These are phyloP conservation scores for Panicum virgatum DNA, from an alignment of 202 grass and related monocot species.

Conservation along the genomic window DNA sequence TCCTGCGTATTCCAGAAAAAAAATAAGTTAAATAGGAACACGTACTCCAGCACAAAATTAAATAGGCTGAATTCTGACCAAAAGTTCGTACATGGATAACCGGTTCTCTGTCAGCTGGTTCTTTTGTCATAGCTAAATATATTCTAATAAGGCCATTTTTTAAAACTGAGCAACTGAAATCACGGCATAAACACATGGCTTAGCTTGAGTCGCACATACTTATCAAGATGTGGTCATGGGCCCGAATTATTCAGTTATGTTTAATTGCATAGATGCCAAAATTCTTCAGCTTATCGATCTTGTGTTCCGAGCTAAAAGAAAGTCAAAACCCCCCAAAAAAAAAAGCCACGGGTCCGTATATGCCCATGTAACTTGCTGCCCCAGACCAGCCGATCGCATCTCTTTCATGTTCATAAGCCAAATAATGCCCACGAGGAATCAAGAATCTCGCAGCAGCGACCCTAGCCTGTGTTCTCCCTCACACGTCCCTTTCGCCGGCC, in stretches of 20 bases:
- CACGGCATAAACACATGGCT: not conserved
- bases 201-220: conserved; percentile 8
- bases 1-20: too few relatives aligned
- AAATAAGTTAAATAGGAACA: not conserved
- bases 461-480: not conserved
- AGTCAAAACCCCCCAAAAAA: conserved; percentile 37
- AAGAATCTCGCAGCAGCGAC: not conserved
- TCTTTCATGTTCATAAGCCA: not conserved
- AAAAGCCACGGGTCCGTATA: conserved; percentile 5
- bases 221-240: conserved; percentile 36
- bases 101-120: not conserved
- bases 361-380: conserved; percentile 21
- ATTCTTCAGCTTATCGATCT: conserved; percentile 13
- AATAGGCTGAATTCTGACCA: too few relatives aligned
- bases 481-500: conserved; percentile 19
- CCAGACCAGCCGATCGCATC: conserved; percentile 3
- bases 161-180: not conserved
- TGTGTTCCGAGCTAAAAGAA: not conserved
- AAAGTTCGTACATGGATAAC: not conserved
- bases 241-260: conserved; percentile 25
- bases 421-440: conserved; percentile 12
- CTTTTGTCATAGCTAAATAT: not conserved
- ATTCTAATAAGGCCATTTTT: not conserved
- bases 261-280: conserved; percentile 14
- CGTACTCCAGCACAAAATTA: not conserved